Percentiles rank a stretch among this genome's conserved stretches.
Evolutionary conservation across 176 grass and related monocot species (phyloP).

Genomic region (Raddia guianensis): DNA sequence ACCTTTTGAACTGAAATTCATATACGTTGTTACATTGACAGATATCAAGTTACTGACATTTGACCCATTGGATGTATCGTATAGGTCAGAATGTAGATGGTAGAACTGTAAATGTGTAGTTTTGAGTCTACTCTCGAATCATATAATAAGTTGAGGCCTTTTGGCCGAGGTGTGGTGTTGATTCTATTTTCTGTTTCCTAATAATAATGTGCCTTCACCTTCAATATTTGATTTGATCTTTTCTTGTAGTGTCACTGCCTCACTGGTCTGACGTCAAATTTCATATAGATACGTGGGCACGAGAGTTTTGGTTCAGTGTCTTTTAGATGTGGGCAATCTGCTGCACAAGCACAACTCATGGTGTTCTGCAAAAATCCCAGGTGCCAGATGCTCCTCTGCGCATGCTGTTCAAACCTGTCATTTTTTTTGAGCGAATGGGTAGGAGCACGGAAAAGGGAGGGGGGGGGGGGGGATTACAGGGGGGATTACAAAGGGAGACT

Average conservation of each 20-base stretch:
- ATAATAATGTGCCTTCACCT: slow-evolving; percentile 37
- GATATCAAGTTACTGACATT: slow-evolving; percentile 45
- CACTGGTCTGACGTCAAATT: background rate
- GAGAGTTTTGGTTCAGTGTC: background rate
- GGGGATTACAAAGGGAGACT: too few species aligned
- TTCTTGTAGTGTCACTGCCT: slow-evolving; percentile 16
- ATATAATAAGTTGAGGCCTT: slow-evolving; percentile 18
- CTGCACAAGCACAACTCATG: background rate
- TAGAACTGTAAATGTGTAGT: slow-evolving; percentile 56
- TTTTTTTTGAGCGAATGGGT: too few species aligned
- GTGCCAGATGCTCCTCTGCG: background rate
- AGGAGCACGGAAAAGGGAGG: too few species aligned
- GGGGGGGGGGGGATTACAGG: too few species aligned
- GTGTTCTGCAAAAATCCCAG: background rate
- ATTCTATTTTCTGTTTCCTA: slow-evolving; percentile 36
- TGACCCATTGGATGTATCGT: slow-evolving; percentile 40
- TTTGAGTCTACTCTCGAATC: slow-evolving; percentile 37
- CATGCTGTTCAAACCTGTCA: background rate
- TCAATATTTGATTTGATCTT: background rate
- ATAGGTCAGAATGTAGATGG: slow-evolving; percentile 52
- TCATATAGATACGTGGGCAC: background rate
- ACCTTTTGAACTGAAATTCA: slow-evolving; percentile 29
- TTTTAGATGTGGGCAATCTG: background rate
- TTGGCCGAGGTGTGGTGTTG: slow-evolving; percentile 20
- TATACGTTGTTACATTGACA: slow-evolving; percentile 42